phyloP scores from a whole-genome alignment of 1,284 basidiomycete genomes.

The Ustilago curta region DNA sequence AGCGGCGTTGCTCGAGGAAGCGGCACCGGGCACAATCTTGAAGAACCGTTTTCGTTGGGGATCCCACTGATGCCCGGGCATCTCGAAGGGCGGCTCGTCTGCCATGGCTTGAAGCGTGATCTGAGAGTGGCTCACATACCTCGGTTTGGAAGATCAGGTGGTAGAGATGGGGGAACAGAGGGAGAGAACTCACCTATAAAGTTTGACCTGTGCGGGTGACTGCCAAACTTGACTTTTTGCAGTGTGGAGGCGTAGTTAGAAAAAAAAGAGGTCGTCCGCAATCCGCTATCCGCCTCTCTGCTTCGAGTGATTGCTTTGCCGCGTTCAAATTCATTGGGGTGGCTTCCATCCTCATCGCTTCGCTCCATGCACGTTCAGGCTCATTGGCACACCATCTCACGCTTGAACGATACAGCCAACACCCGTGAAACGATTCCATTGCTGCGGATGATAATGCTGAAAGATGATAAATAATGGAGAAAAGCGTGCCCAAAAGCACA shows the following conservation, averaged over 20 bases:
- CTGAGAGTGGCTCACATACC: background rate
- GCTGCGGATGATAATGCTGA: background rate
- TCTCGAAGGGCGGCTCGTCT: conserved; percentile 38
- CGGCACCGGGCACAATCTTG: conserved; percentile 31
- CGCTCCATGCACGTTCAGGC: background rate
- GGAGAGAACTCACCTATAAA: background rate
- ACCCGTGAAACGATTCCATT: background rate
- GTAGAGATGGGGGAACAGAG: background rate
- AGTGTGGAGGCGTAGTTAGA: conserved; percentile 12
- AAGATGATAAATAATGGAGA: background rate
- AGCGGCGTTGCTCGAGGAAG: background rate
- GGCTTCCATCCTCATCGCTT: background rate
- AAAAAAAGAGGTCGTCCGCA: conserved; percentile 12
- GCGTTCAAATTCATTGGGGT: too few species aligned
- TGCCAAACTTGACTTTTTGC: background rate
- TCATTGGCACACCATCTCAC: background rate
- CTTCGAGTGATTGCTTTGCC: background rate
- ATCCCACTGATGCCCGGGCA: conserved; percentile 50
- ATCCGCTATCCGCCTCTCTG: conserved; percentile 5
- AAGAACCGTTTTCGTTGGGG: conserved; percentile 45
- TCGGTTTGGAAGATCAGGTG: background rate
- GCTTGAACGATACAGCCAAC: background rate
- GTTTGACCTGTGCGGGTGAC: background rate
- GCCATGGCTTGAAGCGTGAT: conserved; percentile 14
- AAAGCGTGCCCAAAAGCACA: background rate